phyloP scores from a whole-genome alignment of 495 filamentous ascomycete species.

The Cercophora samala region DNA sequence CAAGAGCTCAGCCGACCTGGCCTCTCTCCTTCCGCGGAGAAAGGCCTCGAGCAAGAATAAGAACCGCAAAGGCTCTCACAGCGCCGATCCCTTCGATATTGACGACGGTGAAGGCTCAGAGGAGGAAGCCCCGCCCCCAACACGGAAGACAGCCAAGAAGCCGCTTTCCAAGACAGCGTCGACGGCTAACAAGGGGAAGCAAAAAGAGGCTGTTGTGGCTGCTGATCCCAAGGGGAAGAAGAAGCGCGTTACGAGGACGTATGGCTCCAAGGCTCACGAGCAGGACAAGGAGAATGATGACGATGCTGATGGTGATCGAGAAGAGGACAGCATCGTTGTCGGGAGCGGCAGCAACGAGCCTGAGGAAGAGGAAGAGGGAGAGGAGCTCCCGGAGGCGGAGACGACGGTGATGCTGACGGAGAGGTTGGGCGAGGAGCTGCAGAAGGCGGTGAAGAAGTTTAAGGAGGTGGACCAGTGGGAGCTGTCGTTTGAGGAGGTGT shows the following conservation, averaged over 20 bases:
- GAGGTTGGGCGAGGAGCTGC: slow-evolving; percentile 41
- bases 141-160: slow-evolving; percentile 39
- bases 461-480: slow-evolving; percentile 52
- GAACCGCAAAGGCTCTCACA: slow-evolving; percentile 6
- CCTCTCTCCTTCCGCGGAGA: slow-evolving; percentile 41
- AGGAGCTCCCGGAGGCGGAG: slow-evolving; percentile 24
- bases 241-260: slow-evolving; percentile 34
- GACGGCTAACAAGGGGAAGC: slow-evolving; percentile 1
- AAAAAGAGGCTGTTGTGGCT: slow-evolving; percentile 9
- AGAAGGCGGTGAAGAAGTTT: slow-evolving; percentile 47
- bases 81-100: slow-evolving; percentile 26
- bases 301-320: slow-evolving; percentile 43
- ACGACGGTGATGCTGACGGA: slow-evolving; percentile 32
- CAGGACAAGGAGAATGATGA: slow-evolving; percentile 43
- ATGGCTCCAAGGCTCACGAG: slow-evolving; percentile 31
- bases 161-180: slow-evolving; percentile 2
- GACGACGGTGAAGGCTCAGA: slow-evolving; percentile 13
- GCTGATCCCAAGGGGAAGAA: slow-evolving; percentile 22
- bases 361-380: slow-evolving; percentile 21
- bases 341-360: slow-evolving; percentile 21
- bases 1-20: slow-evolving; percentile 42
- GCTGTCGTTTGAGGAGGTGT: slow-evolving; percentile 27
- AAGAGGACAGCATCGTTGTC: slow-evolving; percentile 26
- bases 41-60: slow-evolving; percentile 8
- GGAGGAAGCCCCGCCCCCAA: slow-evolving; percentile 28